phyloP scores from a whole-genome alignment of 495 filamentous ascomycete genomes.

The Aspergillus hancockii region DNA sequence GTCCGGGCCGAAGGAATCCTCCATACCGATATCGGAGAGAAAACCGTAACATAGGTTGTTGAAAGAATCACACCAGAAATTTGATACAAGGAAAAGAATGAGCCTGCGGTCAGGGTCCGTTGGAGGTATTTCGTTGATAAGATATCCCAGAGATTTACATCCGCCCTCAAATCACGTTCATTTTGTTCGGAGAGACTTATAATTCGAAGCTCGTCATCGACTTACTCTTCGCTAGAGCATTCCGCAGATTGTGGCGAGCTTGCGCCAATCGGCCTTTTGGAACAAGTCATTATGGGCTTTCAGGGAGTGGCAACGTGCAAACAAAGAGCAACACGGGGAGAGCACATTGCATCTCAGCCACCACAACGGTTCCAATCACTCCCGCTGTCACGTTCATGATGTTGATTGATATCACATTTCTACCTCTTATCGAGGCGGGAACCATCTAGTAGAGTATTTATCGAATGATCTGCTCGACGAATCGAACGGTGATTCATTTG shows the following conservation, averaged over 20 bases:
- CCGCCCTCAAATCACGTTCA: constrained; percentile 25
- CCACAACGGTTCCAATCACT: constrained; percentile 36
- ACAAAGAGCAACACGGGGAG: constrained; percentile 31
- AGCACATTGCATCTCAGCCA: constrained; percentile 36
- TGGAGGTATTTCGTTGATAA: constrained; percentile 35
- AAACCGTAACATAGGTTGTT: constrained; percentile 40
- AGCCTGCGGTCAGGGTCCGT: constrained; percentile 36
- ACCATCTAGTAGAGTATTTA: constrained; percentile 26
- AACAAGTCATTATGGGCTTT: constrained; percentile 67
- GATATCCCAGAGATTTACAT: constrained; percentile 39
- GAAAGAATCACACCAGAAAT: constrained; percentile 42
- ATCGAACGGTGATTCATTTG: background rate
- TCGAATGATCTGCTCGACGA: background rate
- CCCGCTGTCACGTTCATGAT: constrained; percentile 38
- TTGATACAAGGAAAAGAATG: constrained; percentile 43
- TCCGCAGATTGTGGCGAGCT: constrained; percentile 34
- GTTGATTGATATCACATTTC: constrained; percentile 38
- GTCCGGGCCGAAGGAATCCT: constrained; percentile 29
- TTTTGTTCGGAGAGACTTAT: constrained; percentile 33
- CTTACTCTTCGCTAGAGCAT: constrained; percentile 32
- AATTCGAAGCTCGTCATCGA: constrained; percentile 35
- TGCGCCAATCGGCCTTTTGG: constrained; percentile 45
- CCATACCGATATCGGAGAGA: constrained; percentile 33
- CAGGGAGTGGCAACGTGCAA: constrained; percentile 45
- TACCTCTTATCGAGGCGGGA: constrained; percentile 37